Base-by-base conservation (phyloP, 1,139 yeast species). In the Blastobotrys aristatus region DNA sequence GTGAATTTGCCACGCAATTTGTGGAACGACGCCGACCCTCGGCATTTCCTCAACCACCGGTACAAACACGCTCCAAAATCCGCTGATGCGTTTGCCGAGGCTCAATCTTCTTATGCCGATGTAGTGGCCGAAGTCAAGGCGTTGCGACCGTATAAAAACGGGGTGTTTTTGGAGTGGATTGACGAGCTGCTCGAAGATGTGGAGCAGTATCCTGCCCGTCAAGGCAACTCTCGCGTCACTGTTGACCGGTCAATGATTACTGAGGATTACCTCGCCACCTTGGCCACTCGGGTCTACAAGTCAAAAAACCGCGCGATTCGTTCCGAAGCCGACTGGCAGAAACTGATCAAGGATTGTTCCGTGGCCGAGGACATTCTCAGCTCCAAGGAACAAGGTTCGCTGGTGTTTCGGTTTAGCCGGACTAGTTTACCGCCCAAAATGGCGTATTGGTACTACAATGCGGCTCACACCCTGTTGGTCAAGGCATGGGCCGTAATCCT, bases 1-100 rank as follows among this genome's bases (percentile, higher is more conserved):
- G 77, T 84, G 21, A 74, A 76, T 46, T 71, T 85, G 2, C 95
- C 95, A 0, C 70, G 86, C 48, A 65, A 73, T 35, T 64, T 69
- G 51, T 82, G 86, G 79, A 66, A 68, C 46, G 71, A 72, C 47
- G 79, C 84, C 8, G 65, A 67, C 44, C 70, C 74, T 21, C 61
- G 59, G 1, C 56, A 56, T 16, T 63, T 68, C 24, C 62, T 77
- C 30, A 70, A 75, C 42, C 61, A 61, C 11, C 66, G 76, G 44
- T 86, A 85, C 61, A 55, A 73, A 44, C 75, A 74, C 50, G 74
- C 89, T 0, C 84, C 87, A 0, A 67, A 64, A 32, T 62, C 78
- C 4, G 76, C 81, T 48, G 92, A 85, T 53, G 72, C 74, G 6
- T 71, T 79, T 53, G 84, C 80, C 48, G 95, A 86, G 51, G 72